These are phyloP conservation scores for Cutaneotrichosporon cutaneum DNA, from an alignment of 1,284 basidiomycete genomes.

Conservation along the genomic window DNA sequence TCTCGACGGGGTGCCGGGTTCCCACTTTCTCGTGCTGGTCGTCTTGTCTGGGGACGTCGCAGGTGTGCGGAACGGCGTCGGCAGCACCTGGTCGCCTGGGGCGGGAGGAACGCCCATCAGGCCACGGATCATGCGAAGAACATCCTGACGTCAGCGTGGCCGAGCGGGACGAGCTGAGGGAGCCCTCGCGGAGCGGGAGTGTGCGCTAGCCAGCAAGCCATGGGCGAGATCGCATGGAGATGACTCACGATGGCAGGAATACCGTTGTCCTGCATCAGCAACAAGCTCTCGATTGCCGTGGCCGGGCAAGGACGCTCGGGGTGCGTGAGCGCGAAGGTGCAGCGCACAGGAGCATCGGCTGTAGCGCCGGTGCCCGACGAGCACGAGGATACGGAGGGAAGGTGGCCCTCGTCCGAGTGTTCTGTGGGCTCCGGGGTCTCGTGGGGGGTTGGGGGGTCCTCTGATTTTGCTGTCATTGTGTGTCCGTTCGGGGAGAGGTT, in stretches of 20 bases:
- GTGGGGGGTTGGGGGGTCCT: background rate
- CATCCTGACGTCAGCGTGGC: background rate
- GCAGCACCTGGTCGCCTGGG: background rate
- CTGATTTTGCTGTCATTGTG: background rate
- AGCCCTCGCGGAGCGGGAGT: no score
- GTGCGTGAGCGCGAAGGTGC: background rate
- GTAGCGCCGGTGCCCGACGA: background rate
- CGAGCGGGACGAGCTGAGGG: no score
- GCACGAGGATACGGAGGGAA: background rate
- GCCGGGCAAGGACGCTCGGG: slow-evolving; percentile 4
- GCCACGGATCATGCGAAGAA: slow-evolving; percentile 5
- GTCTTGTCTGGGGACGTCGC: background rate
- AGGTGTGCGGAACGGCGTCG: slow-evolving; percentile 3
- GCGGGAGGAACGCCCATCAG: slow-evolving; percentile 1
- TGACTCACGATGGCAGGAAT: slow-evolving; percentile 1
- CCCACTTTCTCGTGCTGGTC: background rate
- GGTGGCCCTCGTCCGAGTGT: background rate
- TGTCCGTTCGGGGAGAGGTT: background rate
- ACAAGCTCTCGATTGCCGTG: slow-evolving; percentile 4
- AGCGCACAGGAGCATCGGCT: background rate
- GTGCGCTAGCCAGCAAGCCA: background rate
- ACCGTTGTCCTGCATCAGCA: background rate
- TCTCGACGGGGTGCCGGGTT: background rate
- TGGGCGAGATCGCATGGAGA: background rate
- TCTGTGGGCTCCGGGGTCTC: background rate